Percentiles rank a stretch among this genome's conserved stretches.
Conservation (phyloP, 1,284 basidiomycete species). For the Ceratobasidium sp. region DNA sequence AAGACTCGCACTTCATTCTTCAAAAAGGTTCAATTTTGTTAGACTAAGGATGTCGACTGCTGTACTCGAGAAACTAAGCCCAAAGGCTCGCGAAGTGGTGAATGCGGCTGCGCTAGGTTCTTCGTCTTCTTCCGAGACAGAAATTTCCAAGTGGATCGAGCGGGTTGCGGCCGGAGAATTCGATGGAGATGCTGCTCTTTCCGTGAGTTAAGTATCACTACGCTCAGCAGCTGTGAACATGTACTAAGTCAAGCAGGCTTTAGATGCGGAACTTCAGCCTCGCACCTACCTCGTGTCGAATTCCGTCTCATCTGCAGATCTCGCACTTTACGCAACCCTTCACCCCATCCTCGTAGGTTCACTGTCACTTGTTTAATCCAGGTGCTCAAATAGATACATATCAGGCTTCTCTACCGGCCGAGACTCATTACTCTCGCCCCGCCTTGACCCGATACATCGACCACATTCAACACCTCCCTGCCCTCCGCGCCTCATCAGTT, state of each 20-base stretch:
- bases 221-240: neutral
- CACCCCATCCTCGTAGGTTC: slow-evolving; percentile 73
- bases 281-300: slow-evolving; percentile 60
- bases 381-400: neutral
- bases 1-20: neutral
- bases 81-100: slow-evolving; percentile 33
- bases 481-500: slow-evolving; percentile 66
- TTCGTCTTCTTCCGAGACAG: slow-evolving; percentile 30
- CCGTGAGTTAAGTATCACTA: slow-evolving; percentile 6
- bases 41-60: slow-evolving; percentile 18
- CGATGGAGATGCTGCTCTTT: slow-evolving; percentile 27
- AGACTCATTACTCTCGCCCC: slow-evolving; percentile 78
- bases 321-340: slow-evolving; percentile 60
- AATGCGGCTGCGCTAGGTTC: slow-evolving; percentile 29
- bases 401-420: slow-evolving; percentile 71
- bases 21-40: slow-evolving; percentile 14
- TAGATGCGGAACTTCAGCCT: slow-evolving; percentile 58
- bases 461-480: slow-evolving; percentile 81
- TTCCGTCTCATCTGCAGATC: slow-evolving; percentile 58
- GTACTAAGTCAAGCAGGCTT: slow-evolving; percentile 49
- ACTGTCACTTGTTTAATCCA: neutral
- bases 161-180: slow-evolving; percentile 33
- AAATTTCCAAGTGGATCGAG: slow-evolving; percentile 41
- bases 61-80: slow-evolving; percentile 31
- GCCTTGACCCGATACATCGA: slow-evolving; percentile 92